A percentile compares a stretch with the other conserved stretches of the same genome.
Evolutionary conservation across 2,329 filamentous ascomycete species (phyloP).

Genomic region (Geosmithia putterillii): DNA sequence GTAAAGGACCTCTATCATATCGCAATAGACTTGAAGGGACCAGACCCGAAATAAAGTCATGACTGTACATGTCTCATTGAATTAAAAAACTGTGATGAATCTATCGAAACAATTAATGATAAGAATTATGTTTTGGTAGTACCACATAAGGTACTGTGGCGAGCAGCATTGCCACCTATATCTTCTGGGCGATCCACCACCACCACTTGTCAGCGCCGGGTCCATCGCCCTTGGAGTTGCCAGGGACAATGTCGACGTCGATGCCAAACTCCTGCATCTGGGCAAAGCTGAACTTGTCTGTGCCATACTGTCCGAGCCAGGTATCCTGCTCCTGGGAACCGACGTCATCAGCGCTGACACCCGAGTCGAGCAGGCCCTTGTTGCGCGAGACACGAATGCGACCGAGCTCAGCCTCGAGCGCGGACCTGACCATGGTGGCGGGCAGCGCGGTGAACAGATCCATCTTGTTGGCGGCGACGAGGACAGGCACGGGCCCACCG

Average conservation of each 20-base stretch:
- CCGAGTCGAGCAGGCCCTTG: slow-evolving; percentile 73
- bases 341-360: slow-evolving; percentile 52
- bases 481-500: slow-evolving; percentile 45
- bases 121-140: not conserved
- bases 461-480: slow-evolving; percentile 89
- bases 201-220: slow-evolving; percentile 77
- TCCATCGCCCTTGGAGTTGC: slow-evolving; percentile 54
- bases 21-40: not conserved
- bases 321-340: slow-evolving; percentile 62
- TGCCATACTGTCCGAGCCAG: slow-evolving; percentile 73
- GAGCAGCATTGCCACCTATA: slow-evolving; percentile 21
- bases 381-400: slow-evolving; percentile 65
- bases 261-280: slow-evolving; percentile 78
- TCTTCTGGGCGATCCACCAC: slow-evolving; percentile 71
- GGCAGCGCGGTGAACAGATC: slow-evolving; percentile 92
- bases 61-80: not conserved
- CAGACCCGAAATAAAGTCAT: not conserved
- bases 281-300: slow-evolving; percentile 64
- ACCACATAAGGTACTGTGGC: too few relatives aligned
- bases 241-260: slow-evolving; percentile 63
- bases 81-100: not conserved
- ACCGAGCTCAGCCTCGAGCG: slow-evolving; percentile 70
- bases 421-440: slow-evolving; percentile 57
- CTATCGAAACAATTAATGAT: not conserved
- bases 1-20: not conserved